These are phyloP conservation scores for Phytophthora pisi DNA, from an alignment of 352 stramenopile genomes.

Conservation along the genomic window DNA sequence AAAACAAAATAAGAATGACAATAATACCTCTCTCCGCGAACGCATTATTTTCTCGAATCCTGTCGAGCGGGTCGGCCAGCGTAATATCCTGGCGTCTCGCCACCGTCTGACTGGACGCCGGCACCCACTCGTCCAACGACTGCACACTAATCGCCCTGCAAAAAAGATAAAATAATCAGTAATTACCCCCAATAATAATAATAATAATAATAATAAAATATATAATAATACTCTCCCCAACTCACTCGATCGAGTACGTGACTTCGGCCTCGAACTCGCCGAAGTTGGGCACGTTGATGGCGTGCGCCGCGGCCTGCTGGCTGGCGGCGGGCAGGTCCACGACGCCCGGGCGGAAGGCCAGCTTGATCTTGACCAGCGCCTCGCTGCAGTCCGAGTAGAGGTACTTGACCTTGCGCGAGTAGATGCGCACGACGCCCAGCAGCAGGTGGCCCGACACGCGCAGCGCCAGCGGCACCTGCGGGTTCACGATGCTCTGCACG, in stretches of 20 bases:
- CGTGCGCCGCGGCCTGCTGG: conserved; percentile 67
- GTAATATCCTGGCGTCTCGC: conserved; percentile 87
- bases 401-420: conserved; percentile 98
- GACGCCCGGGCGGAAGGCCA: conserved; percentile 91
- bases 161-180: conserved; percentile 3
- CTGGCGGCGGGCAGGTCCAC: conserved; percentile 75
- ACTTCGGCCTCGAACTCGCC: conserved; percentile 87
- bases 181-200: not conserved
- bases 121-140: conserved; percentile 85
- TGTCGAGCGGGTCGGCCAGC: conserved; percentile 69
- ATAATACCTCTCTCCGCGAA: conserved; percentile 54
- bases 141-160: conserved; percentile 62
- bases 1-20: not conserved
- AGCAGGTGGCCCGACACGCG: conserved; percentile 98
- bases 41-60: conserved; percentile 53
- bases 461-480: conserved; percentile 96
- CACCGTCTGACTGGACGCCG: conserved; percentile 73
- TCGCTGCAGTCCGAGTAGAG: conserved; percentile 98
- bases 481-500: conserved; percentile 97
- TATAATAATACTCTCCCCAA: conserved; percentile 18
- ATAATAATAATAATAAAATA: conserved; percentile 11
- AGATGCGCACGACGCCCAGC: conserved; percentile 98
- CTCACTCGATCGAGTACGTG: conserved; percentile 86
- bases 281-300: conserved; percentile 89
- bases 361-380: conserved; percentile 99